These are phyloP conservation scores for Pyrenophora teres DNA, from an alignment of 2,329 filamentous ascomycete species.

Conservation along the genomic window DNA sequence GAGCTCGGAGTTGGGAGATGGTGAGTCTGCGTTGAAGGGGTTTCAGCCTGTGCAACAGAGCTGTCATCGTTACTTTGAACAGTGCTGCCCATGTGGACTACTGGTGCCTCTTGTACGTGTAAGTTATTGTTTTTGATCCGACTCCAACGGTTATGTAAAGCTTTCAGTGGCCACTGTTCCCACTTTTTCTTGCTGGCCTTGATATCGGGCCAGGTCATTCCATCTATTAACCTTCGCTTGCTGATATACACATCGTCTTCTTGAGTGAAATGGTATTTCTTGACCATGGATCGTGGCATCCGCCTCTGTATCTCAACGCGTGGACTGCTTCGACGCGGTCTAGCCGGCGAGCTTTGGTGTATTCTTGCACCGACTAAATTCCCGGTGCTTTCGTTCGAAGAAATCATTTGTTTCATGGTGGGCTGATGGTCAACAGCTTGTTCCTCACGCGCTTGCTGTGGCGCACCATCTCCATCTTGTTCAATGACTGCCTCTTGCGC, in stretches of 20 bases:
- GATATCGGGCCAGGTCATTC: slow-evolving; percentile 33
- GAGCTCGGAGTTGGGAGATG: slow-evolving; percentile 41
- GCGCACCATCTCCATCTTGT: neutral
- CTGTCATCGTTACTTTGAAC: neutral
- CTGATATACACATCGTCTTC: slow-evolving; percentile 46
- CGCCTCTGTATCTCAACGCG: slow-evolving; percentile 18
- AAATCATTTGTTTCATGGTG: neutral
- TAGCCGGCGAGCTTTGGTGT: neutral
- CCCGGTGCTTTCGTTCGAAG: neutral
- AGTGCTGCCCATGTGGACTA: neutral
- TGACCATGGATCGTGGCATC: neutral
- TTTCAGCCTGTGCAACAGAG: neutral
- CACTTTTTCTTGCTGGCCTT: slow-evolving; percentile 25
- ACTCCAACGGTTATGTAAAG: slow-evolving; percentile 24
- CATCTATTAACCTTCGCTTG: slow-evolving; percentile 32
- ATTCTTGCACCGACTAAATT: neutral
- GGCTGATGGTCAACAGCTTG: neutral
- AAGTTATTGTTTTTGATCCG: slow-evolving; percentile 16
- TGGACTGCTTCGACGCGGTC: slow-evolving; percentile 16
- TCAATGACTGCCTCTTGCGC: neutral
- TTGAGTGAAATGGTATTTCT: slow-evolving; percentile 33
- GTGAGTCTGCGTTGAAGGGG: slow-evolving; percentile 11
- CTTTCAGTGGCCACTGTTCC: slow-evolving; percentile 21
- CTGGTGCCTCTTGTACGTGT: slow-evolving; percentile 3
- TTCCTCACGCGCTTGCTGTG: neutral